A percentile compares a stretch with the other conserved stretches of the same genome.
These are phyloP conservation scores for Solanum megistacrolobum DNA, from an alignment of 257 asterid genomes.

Conservation along the genomic window DNA sequence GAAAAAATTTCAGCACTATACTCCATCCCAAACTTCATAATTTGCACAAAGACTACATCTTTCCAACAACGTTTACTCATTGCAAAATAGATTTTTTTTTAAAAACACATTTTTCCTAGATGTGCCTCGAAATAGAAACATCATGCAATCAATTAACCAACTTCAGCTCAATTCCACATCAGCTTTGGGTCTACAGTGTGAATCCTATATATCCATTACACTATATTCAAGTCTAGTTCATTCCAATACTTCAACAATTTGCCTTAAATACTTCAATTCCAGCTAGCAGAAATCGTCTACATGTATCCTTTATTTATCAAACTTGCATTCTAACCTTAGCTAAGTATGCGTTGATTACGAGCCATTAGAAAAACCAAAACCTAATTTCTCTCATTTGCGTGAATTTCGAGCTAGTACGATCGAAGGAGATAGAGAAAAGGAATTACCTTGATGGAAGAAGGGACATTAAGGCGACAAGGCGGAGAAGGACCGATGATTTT, in stretches of 20 bases:
- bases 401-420: background rate
- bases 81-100: background rate
- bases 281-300: background rate
- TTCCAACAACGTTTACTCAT: background rate
- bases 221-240: background rate
- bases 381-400: background rate
- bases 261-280: background rate
- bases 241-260: background rate
- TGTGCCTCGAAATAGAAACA: background rate
- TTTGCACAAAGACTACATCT: background rate
- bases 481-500: conserved; percentile 75
- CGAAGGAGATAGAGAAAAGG: background rate
- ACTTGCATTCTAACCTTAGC: background rate
- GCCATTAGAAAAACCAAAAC: background rate
- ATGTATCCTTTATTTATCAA: background rate
- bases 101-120: background rate
- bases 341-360: background rate
- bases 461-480: conserved; percentile 55
- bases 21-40: background rate
- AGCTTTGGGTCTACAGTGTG: background rate
- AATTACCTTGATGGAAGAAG: conserved; percentile 58
- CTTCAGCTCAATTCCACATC: background rate
- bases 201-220: background rate
- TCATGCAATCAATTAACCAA: background rate
- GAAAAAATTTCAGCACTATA: background rate